Conservation (phyloP, 495 filamentous ascomycete species). For the Aspergillus bridgeri region DNA sequence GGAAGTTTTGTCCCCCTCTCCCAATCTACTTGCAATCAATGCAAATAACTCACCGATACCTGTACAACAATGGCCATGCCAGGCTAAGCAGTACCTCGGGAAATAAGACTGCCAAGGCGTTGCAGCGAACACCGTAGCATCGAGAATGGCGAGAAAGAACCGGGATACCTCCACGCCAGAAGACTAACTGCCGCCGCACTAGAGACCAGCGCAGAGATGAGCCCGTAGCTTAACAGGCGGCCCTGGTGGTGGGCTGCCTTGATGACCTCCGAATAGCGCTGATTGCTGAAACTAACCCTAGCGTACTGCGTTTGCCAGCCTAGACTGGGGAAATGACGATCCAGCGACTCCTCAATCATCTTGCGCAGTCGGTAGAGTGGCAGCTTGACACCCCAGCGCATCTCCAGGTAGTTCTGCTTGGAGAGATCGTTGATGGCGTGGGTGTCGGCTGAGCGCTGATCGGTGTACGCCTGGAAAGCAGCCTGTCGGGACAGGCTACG, state of each 20-base stretch:
- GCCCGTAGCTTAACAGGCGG: conserved; percentile 44
- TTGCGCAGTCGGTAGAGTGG: conserved; percentile 76
- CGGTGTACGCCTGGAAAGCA: conserved; percentile 72
- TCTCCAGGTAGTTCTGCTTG: conserved; percentile 87
- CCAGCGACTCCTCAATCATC: conserved; percentile 77
- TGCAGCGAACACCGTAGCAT: conserved; percentile 7
- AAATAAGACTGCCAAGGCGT: neutral
- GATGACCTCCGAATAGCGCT: conserved; percentile 82
- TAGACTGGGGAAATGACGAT: conserved; percentile 65
- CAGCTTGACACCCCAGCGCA: conserved; percentile 77
- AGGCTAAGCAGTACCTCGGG: neutral
- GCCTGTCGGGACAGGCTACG: conserved; percentile 40
- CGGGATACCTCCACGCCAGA: conserved; percentile 32
- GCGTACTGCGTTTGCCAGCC: conserved; percentile 92
- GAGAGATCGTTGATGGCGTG: conserved; percentile 92
- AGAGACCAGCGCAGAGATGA: conserved; percentile 28
- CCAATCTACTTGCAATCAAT: neutral
- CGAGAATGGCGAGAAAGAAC: conserved; percentile 5
- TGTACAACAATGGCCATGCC: neutral
- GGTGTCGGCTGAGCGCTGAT: conserved; percentile 68
- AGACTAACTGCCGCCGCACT: conserved; percentile 26
- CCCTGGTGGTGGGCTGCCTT: conserved; percentile 66
- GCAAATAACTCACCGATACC: neutral
- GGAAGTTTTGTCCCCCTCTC: neutral
- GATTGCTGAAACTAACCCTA: conserved; percentile 88